Evolutionary conservation across 2,329 filamentous ascomycete genomes (phyloP), one percentile per base, ranked within the genome.

Genomic region (Microthyrium microscopicum): DNA sequence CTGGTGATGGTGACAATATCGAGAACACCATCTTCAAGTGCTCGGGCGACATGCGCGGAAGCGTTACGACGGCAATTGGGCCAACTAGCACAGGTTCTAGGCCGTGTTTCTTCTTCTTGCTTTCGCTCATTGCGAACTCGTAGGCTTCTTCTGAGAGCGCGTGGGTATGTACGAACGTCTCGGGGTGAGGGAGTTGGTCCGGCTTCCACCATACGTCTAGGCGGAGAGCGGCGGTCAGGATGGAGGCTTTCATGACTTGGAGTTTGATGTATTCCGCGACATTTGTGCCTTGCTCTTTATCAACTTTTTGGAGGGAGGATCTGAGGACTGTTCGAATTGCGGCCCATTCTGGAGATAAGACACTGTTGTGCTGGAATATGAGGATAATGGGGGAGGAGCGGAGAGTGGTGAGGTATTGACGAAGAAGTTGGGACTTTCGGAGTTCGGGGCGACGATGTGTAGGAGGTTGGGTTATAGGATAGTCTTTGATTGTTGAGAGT

Each of bases 401-500:
- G 38, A 94, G 71, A 40, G 93, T 64, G 29, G 85, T 89, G 33
- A 85, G 82, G 58, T 94, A 94, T 46, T 79, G 73, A 37, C 85
- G 74, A 43, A 78, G 70, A 15, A 95, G 67, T 57, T 98, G 89
- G 12, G 84, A 77, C 60, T 95, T 93, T 53, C 87, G 78, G 48
- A 77, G 77, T 51, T 92, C 79, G 29, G 85, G 71, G 15, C 76
- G 78, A 51, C 87, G 81, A 52, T 91, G 78, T 35, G 81, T 92
- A 4, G 82, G 83, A 3, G 85, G 87, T 55, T 94, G 84, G 1
- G 73, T 77, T 0, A 73, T 51, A 33, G 69, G 65, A 44, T 62
- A 67, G 46, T 60, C 59, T 20, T 60, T 49, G 16, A 70, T 57
- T 20, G 63, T 57, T 5, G 57, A 48, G 34, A 21, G 28, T 5